Percentiles rank a stretch among this genome's conserved stretches.
Conservation (phyloP, 129 eudicot species). For the Arctium lappa region DNA sequence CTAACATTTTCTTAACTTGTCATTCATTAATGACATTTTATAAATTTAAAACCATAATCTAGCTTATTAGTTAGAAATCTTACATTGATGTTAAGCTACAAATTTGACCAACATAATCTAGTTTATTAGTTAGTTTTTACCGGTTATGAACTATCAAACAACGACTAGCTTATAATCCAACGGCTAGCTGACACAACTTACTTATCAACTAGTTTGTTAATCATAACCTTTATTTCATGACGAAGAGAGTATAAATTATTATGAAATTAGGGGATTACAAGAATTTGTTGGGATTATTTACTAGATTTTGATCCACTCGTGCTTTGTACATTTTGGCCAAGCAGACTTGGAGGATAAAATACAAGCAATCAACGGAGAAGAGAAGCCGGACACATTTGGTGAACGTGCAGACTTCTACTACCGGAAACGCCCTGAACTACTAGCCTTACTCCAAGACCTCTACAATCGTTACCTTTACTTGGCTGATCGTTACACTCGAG, state of each 20-base stretch:
- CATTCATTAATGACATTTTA: not conserved
- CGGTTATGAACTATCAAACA: too few relatives aligned
- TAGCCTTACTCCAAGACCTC: slow-evolving; percentile 63
- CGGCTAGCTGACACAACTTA: too few relatives aligned
- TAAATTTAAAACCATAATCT: too few relatives aligned
- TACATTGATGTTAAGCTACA: too few relatives aligned
- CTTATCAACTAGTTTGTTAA: too few relatives aligned
- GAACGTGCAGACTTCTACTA: slow-evolving; percentile 74
- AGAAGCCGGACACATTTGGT: slow-evolving; percentile 57
- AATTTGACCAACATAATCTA: too few relatives aligned
- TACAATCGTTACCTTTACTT: slow-evolving; percentile 62
- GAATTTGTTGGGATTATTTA: not conserved
- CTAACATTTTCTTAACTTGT: too few relatives aligned
- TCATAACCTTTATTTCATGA: not conserved
- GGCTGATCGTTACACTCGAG: slow-evolving; percentile 72
- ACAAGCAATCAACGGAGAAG: slow-evolving; percentile 41
- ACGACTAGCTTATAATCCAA: too few relatives aligned
- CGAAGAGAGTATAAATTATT: not conserved
- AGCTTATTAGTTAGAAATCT: too few relatives aligned
- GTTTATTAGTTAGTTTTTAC: too few relatives aligned
- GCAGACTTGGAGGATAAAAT: slow-evolving; percentile 78
- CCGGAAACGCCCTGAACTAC: slow-evolving; percentile 72
- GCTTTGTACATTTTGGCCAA: not conserved
- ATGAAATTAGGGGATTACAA: not conserved
- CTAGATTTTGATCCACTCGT: not conserved